phyloP scores from a whole-genome alignment of 768 basidiomycete species.

The Suillus plorans region DNA sequence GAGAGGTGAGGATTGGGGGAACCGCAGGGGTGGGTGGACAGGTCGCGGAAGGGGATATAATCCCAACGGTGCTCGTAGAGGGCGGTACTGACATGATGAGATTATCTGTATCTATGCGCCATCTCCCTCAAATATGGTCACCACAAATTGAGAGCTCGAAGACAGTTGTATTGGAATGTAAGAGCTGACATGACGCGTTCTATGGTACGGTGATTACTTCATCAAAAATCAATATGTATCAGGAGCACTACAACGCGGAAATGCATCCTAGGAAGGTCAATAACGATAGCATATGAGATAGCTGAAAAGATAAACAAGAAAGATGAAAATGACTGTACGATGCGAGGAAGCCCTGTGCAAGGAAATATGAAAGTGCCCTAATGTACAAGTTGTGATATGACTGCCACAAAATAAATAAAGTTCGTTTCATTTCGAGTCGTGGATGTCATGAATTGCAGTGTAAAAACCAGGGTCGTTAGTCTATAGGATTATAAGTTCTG shows the following conservation, averaged over 20 bases:
- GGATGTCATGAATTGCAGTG: neutral
- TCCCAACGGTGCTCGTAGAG: constrained; percentile 24
- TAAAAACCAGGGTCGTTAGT: neutral
- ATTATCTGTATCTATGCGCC: neutral
- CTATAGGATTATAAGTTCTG: constrained; percentile 6
- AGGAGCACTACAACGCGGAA: neutral
- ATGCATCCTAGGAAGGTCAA: neutral
- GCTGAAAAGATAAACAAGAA: neutral
- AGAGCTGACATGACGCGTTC: neutral
- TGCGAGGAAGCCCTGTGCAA: neutral
- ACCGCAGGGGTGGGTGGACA: constrained; percentile 31
- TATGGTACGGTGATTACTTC: neutral
- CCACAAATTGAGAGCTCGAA: neutral
- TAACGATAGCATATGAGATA: constrained; percentile 3
- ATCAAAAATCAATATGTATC: neutral
- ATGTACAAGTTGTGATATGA: constrained; percentile 2
- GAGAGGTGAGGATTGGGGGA: constrained; percentile 38
- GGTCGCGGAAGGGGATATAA: constrained; percentile 34
- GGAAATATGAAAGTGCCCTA: neutral
- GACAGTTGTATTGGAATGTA: neutral
- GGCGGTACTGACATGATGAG: constrained; percentile 18
- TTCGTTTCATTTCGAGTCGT: neutral
- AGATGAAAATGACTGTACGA: neutral
- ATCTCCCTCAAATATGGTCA: neutral
- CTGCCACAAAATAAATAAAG: neutral